Base-by-base conservation (phyloP, 2,329 filamentous ascomycete genomes). In the Sphaerostilbella broomeana region DNA sequence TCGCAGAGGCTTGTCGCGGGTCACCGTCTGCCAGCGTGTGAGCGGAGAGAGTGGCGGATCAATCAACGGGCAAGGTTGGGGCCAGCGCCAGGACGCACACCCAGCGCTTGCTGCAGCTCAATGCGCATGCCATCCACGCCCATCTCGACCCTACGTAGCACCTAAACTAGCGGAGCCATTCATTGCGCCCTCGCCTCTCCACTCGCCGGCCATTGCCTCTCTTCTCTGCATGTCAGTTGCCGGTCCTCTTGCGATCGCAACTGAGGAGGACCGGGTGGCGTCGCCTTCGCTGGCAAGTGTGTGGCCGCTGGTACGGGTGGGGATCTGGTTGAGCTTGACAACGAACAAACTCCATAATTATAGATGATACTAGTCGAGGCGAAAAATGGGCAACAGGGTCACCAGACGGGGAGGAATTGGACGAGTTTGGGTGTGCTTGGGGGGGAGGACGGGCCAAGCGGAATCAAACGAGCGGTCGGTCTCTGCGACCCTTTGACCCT, bases 221-320 rank as follows among this genome's bases (percentile, higher is more conserved):
- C 38, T 28, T 25, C 38, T 32, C 43, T 46, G 44, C 44, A 46
- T 44, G 41, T 46, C 44, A 44, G 44, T 46, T 44, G 40, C 43
- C 41, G 44, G 32, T 37, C 44, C 38, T 44, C 36, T 43, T 38
- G 29, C 32, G 38, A 43, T 46, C 41, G 44, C 44, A 45, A 35
- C 22, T 25, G 20, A 40, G 29, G 41, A 37, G 33, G 37, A 41
- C 37, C 27, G 30, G 33, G 41, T 46, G 44, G 44, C 40, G 43
- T 42, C 37, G 43, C 43, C 36, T 35, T 44, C 33, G 42, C 38
- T 41, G 32, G 33, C 39, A 34, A 25, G 35, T 13, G 18, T 7
- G n/a, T 16, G 25, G 27, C 27, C 37, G 39, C 28, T 17, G 22
- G 34, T 26, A 24, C 38, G 22, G 31, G 38, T 34, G 42, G 43